Percentiles rank a stretch among this genome's conserved stretches.
Conservation (phyloP, 2,329 filamentous ascomycete genomes). For the Claviceps quebecensis region DNA sequence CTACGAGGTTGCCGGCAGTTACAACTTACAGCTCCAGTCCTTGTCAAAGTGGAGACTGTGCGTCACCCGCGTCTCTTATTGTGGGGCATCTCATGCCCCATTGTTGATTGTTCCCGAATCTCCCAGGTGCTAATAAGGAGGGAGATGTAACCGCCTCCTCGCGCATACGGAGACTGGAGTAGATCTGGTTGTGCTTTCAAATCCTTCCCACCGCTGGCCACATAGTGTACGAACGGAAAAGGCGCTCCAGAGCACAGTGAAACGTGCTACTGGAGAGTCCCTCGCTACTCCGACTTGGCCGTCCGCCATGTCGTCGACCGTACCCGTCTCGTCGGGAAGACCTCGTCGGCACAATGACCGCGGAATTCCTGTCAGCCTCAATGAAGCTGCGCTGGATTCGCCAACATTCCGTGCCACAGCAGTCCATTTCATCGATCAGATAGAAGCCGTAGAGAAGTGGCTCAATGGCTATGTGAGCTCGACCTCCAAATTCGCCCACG, state of each 20-base stretch:
- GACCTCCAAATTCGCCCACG: constrained; percentile 41
- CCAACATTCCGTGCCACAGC: constrained; percentile 85
- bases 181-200: not conserved
- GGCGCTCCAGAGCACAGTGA: constrained; percentile 1
- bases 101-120: not conserved
- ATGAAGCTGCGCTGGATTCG: constrained; percentile 91
- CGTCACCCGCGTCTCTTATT: not conserved
- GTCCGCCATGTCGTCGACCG: constrained; percentile 10
- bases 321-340: constrained; percentile 1
- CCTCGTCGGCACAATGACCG: constrained; percentile 16
- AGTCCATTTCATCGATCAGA: constrained; percentile 78
- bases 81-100: not conserved
- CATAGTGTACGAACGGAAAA: not conserved
- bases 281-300: not conserved
- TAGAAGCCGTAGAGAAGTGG: constrained; percentile 86
- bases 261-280: constrained; percentile 2
- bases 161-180: not conserved
- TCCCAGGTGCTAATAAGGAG: not conserved
- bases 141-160: not conserved
- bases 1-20: too few relatives aligned
- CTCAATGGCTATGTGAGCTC: constrained; percentile 49
- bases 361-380: constrained; percentile 63
- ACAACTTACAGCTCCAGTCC: not conserved
- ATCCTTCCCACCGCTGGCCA: not conserved
- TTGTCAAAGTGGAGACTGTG: not conserved